These are phyloP conservation scores for Diaporthe sp. DNA, from an alignment of 2,329 filamentous ascomycete genomes.

Conservation along the genomic window DNA sequence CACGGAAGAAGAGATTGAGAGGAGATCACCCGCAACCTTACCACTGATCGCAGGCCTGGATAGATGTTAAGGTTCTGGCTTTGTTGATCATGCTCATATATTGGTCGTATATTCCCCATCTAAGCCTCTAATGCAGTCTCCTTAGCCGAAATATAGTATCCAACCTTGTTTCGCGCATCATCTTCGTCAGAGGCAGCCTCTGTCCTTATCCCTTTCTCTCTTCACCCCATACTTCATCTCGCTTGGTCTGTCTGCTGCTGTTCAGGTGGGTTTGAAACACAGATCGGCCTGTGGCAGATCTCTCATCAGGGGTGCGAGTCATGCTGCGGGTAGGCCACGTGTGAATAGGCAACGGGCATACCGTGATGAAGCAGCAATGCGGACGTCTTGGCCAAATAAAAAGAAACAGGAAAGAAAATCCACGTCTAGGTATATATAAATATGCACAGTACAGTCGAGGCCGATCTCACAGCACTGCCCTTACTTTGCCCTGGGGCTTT, in stretches of 20 bases:
- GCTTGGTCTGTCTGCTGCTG: constrained; percentile 26
- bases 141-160: constrained; percentile 29
- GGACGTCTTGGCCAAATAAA: not conserved
- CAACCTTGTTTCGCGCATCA: not conserved
- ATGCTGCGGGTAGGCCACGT: constrained; percentile 17
- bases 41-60: constrained; percentile 17
- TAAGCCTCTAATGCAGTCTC: constrained; percentile 5
- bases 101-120: constrained; percentile 14
- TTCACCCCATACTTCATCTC: constrained; percentile 27
- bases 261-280: constrained; percentile 21
- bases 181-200: constrained; percentile 11
- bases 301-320: constrained; percentile 22
- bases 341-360: constrained; percentile 15
- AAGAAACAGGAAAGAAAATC: constrained; percentile 6
- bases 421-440: constrained; percentile 22
- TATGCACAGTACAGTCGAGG: not conserved
- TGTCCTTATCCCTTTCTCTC: constrained; percentile 26
- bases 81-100: constrained; percentile 18
- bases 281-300: constrained; percentile 28
- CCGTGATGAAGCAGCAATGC: constrained; percentile 25
- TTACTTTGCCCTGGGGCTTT: constrained; percentile 25
- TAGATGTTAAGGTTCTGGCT: not conserved
- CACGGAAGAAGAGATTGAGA: constrained; percentile 20
- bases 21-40: constrained; percentile 20
- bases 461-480: constrained; percentile 19